Evolutionary conservation across 2,329 filamentous ascomycete species (phyloP).

Genomic region (Phyllosticta paracitricarpa): DNA sequence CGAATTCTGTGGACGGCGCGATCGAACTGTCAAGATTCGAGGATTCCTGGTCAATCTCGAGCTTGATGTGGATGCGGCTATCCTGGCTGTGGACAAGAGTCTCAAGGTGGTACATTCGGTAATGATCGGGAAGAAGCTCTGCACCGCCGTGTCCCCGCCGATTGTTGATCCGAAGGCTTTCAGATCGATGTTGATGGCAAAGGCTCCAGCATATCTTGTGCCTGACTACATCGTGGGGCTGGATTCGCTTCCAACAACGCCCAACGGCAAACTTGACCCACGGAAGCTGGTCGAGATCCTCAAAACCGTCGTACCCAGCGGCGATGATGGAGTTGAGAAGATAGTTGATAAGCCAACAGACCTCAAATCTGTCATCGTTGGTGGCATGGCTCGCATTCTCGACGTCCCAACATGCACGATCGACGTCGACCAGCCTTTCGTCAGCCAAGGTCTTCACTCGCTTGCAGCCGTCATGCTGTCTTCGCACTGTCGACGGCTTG

Average conservation of each 20-base stretch:
- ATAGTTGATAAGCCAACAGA: background rate
- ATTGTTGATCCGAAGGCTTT: background rate
- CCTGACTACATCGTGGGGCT: background rate
- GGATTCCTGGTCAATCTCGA: slow-evolving; percentile 9
- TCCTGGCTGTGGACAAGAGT: background rate
- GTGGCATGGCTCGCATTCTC: background rate
- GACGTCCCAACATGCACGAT: background rate
- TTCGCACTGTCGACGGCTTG: background rate
- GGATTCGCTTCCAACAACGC: background rate
- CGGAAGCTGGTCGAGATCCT: background rate
- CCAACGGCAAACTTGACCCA: background rate
- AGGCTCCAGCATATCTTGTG: background rate
- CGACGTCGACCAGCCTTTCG: background rate
- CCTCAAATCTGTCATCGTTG: background rate
- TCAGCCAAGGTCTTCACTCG: background rate
- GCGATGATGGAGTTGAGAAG: background rate
- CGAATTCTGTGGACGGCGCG: slow-evolving; percentile 5
- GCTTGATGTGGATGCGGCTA: background rate
- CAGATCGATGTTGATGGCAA: background rate
- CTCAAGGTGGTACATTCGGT: background rate
- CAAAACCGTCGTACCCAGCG: background rate
- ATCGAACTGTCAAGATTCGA: slow-evolving; percentile 4
- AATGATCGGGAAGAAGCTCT: background rate
- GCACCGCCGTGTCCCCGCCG: background rate
- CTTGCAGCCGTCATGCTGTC: background rate